Evolutionary conservation across 2,329 filamentous ascomycete species (phyloP), one percentile per base, ranked within the genome.

Genomic region (Mollisia scopiformis): DNA sequence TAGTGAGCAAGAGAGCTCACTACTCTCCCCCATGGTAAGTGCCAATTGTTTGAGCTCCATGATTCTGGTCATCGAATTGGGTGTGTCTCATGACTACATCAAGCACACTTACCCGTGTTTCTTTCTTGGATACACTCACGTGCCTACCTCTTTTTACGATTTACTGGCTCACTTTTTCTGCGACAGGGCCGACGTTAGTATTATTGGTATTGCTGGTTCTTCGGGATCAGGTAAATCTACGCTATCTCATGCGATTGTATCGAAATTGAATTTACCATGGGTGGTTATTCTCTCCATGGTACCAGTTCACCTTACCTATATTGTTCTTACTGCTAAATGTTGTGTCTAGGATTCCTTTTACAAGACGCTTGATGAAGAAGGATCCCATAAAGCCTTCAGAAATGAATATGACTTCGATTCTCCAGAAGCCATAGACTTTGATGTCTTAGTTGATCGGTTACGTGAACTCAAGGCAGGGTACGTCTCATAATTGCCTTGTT

Each of bases 401-500:
- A 97, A 97, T 73, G 92, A 98, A 73, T 97, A 91, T 76, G 95
- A 99, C 74, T 97, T 99, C 77, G 95, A 99, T 75, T 88, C 93
- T 8, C 95, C 95, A 14, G 87, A 93, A 76, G 93, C 95, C 6
- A 92, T 98, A 71, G 95, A 99, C 75, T 99, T 99, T 75, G 93
- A 98, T 76, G 80, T 90, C 57, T 79, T 99, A 62, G 88, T 97
- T 28, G 83, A 95, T 37, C 88, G 86, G 57, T 80, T 99, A 33
- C 81, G 82, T 68, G 92, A 97, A 72, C 84, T 99, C 66, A 99
- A 98, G 77, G 87, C 90, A 76, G 95, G 95, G 94, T 97, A 86
- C 30, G 65, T 62, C 35, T 46, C 41, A 19, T 57, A 16, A 11
- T n/a, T 21, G 53, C 13, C 16, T 19, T 27, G 4, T 10, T 51